These are phyloP conservation scores for Trichopus zeylanicus DNA, from an alignment of 116 monocot species.

Conservation along the genomic window DNA sequence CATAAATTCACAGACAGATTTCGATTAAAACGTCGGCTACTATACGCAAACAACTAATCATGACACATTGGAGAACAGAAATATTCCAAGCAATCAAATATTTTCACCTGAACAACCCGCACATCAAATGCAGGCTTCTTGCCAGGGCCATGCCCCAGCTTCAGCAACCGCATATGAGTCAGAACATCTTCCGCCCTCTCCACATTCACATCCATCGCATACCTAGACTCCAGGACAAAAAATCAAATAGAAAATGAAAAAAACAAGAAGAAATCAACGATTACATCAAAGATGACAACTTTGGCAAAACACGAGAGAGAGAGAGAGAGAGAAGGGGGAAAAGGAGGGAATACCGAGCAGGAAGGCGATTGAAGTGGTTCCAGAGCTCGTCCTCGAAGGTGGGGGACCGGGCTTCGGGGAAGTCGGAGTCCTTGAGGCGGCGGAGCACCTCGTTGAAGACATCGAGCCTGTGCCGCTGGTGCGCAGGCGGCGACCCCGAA, in stretches of 20 bases:
- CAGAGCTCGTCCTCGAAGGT: slow-evolving; percentile 64
- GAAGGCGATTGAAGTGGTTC: slow-evolving; percentile 84
- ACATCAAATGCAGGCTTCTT: slow-evolving; percentile 12
- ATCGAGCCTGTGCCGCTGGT: slow-evolving; percentile 46
- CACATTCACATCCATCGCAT: slow-evolving; percentile 26
- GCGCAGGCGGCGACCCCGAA: slow-evolving; percentile 12
- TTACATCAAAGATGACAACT: too few species aligned
- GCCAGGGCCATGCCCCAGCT: slow-evolving; percentile 5
- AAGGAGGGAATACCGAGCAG: slow-evolving; percentile 29
- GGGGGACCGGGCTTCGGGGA: slow-evolving; percentile 18
- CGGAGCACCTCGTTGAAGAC: slow-evolving; percentile 66
- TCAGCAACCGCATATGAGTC: slow-evolving; percentile 17
- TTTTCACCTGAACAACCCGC: slow-evolving; percentile 19
- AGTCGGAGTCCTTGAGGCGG: slow-evolving; percentile 41
- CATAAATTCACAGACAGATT: too few species aligned
- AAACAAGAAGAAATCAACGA: too few species aligned
- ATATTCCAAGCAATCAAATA: too few species aligned
- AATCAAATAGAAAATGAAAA: too few species aligned
- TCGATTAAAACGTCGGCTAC: too few species aligned
- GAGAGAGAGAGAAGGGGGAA: too few species aligned
- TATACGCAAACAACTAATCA: too few species aligned
- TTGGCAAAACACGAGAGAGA: too few species aligned
- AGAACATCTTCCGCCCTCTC: slow-evolving; percentile 28
- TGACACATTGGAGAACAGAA: too few species aligned
- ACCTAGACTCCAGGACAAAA: slow-evolving; percentile 7